Evolutionary conservation across 352 stramenopile genomes (phyloP), one percentile per base, ranked within the genome.

Genomic region (Aphanomyces euteiches): DNA sequence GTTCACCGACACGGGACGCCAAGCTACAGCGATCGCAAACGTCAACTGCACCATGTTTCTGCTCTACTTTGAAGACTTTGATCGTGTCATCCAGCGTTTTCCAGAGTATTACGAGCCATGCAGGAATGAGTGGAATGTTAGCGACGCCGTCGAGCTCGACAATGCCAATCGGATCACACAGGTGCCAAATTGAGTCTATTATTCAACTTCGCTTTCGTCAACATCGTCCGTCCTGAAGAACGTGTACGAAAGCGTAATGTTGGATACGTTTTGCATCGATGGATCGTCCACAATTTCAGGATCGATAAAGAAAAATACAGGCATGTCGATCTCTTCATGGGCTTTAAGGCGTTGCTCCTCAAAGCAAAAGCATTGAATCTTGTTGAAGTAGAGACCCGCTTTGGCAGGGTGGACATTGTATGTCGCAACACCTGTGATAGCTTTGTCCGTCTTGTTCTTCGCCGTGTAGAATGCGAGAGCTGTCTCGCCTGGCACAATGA

Each of bases 351-450:
- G 85, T 78, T 99, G 97, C 81, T 99, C 96, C 77, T 99, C 97
- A 75, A 99, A 99, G 78, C 97, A 99, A 80, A 99, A 99, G 78
- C 97, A 99, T 83, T 99, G 97, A 76, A 99, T 99, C 81, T 99
- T 99, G 85, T 99, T 99, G 78, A 99, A 99, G 79, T 99, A 99
- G 43, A 99, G 85, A 37, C 97, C 81, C 6, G 89, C 85, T 66
- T 98, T 97, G 36, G 96, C 95, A 41, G 97, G 97, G 74, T 98
- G 97, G 60, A 99, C 97, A 79, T 99, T 99, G 85, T 99, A 99
- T 36, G 97, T 99, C n/a, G 96, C 96, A 36, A 99, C 97, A 63
- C 97, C 97, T 40, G 97, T 99, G 66, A 99, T 98, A 34, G 96
- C 85, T 77, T 98, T 97, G 75, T 98, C 86, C 10, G 88, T 97